Conservation (phyloP, 169 alveolate species). For the Plasmodium vinckei region DNA sequence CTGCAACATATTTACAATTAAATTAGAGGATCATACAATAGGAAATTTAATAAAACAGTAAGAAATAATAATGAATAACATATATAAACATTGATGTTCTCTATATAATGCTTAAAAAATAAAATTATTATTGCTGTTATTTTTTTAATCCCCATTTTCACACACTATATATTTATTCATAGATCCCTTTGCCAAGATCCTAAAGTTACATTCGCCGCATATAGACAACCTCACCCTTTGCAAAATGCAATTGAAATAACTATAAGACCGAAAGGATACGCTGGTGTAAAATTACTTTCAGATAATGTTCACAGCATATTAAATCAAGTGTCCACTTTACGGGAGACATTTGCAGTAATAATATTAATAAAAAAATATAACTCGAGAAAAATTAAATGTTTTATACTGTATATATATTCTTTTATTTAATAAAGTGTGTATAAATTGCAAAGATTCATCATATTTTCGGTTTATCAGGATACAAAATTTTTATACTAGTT, state of each 20-base stretch:
- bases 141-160: conserved; percentile 4
- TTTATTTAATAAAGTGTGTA: not conserved
- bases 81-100: not conserved
- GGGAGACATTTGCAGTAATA: conserved; percentile 47
- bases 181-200: conserved; percentile 77
- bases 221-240: conserved; percentile 75
- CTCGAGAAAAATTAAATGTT: not conserved
- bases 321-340: conserved; percentile 35
- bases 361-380: conserved; percentile 17
- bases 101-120: not conserved
- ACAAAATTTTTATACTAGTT: too few species aligned
- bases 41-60: conserved; percentile 74
- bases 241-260: conserved; percentile 65
- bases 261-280: conserved; percentile 69
- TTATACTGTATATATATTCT: conserved; percentile 7
- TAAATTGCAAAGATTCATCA: too few species aligned
- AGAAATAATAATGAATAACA: not conserved
- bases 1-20: conserved; percentile 63
- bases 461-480: too few species aligned
- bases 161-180: not conserved
- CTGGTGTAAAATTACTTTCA: conserved; percentile 73
- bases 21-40: conserved; percentile 72
- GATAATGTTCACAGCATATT: conserved; percentile 31
- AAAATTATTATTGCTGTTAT: not conserved
- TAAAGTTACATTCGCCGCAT: conserved; percentile 68